Evolutionary conservation across 495 filamentous ascomycete species (phyloP).

Genomic region (Trichocladium uniseriatum): DNA sequence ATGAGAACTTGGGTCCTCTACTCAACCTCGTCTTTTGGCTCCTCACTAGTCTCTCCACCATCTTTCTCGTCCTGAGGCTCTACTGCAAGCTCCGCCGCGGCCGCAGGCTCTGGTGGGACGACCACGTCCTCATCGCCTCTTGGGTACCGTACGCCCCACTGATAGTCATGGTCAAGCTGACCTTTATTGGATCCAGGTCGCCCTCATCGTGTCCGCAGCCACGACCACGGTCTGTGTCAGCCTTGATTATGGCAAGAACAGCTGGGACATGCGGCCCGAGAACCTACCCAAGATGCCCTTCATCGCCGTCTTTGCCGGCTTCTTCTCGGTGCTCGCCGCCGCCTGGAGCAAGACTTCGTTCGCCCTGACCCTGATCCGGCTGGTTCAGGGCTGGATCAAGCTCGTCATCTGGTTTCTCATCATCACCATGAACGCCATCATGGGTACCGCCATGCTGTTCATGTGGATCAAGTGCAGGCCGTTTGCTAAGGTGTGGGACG

Average conservation of each 20-base stretch:
- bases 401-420: constrained; percentile 17
- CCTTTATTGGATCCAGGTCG: neutral
- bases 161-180: too few relatives aligned
- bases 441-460: constrained; percentile 16
- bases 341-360: constrained; percentile 20
- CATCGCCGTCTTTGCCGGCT: constrained; percentile 17
- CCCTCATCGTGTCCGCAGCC: constrained; percentile 9
- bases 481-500: constrained; percentile 16
- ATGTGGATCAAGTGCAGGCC: constrained; percentile 21
- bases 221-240: constrained; percentile 18
- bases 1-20: constrained; percentile 18
- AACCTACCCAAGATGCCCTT: constrained; percentile 12
- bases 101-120: constrained; percentile 25
- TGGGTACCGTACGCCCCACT: constrained; percentile 11
- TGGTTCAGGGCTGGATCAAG: constrained; percentile 14
- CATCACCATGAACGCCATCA: constrained; percentile 12
- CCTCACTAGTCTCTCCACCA: constrained; percentile 19
- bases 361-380: constrained; percentile 18
- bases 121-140: constrained; percentile 22
- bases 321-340: constrained; percentile 18
- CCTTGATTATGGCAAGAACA: constrained; percentile 20
- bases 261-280: constrained; percentile 15
- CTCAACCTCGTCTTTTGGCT: constrained; percentile 31
- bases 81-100: constrained; percentile 23
- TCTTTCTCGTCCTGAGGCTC: constrained; percentile 19